Evolutionary conservation across 2,329 filamentous ascomycete genomes (phyloP), one percentile per base, ranked within the genome.

Genomic region (Botrytis hyacinthi): DNA sequence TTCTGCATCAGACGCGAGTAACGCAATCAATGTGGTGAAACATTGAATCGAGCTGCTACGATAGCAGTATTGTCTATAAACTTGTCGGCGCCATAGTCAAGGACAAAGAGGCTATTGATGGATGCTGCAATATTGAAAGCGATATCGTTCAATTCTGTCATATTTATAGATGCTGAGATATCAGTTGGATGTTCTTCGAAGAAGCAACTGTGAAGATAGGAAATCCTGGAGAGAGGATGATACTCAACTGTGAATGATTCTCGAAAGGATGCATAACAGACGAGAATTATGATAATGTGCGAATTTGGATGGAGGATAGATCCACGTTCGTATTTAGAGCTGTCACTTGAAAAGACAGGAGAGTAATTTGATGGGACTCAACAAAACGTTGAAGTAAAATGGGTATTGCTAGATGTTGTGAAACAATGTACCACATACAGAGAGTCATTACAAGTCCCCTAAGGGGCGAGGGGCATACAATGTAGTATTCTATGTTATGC

Each of bases 1-100:
- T 81, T 88, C 86, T 60, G 83, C 86, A 29, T 86, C 86, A 20
- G 84, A 86, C 4, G 86, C 88, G 51, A 89, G 80, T 12, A 89
- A 82, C 6, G 83, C 85, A 74, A 88, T 84, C 40, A 88, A 70
- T 4, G 85, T 84, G 44, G 82, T 1, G 86, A 83, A 20, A 88
- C 80, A 26, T 83, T 81, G 1, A 84, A 79, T 3, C 83, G 83
- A 46, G 78, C 80, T 16, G 85, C 86, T 20, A 87, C 80, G 48
- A 84, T 81, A 10, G 84, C 84, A 9, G 86, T 86, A 71, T 87
- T 84, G 74, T 86, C 83, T 74, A 88, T 82, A 78, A 88, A 87
- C 70, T 84, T 84, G 77, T 88, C 86, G 35, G 86, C 85, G 14
- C 86, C 86, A 74, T 80, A 84, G 75, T 88, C 86, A 54, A 88